Base-by-base conservation (phyloP, 768 basidiomycete species). In the Roridomyces roridus region DNA sequence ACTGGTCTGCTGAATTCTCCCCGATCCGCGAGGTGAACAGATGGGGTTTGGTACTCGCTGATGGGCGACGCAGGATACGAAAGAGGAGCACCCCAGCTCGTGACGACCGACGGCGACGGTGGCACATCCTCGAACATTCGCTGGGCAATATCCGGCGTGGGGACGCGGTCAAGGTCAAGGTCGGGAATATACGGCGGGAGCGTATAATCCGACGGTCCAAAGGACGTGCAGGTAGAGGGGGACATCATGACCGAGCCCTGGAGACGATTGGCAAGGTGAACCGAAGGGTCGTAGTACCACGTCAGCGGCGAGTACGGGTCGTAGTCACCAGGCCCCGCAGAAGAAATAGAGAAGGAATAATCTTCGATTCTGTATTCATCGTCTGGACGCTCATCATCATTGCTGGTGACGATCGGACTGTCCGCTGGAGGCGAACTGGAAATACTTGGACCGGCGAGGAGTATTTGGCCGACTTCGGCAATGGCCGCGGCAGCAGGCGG, bases 261-360 rank as follows among this genome's bases (percentile, higher is more conserved):
- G 42, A 76, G 54, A 8, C 85, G 83, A 47, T 79, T 62, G 20
- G 80, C 84, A 28, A 88, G 63, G 65, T 87, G 84, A 14, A 89
- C 71, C 11, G 88, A 90, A 21, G 76, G 76, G 34, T 77, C 66
- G 37, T 72, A 72, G 55, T 71, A 71, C 58, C 70, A 76, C 10
- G 76, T 74, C 7, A 70, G 47, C 11, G 74, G 69, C 3, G 80
- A 80, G 28, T 75, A 67, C 12, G 73, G 68, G 40, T 78, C 76
- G 46, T 71, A 69, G 45, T 79, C 79, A 28, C 72, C 73, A 20
- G 89, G 90, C n/a, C 90, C 89, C 3, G 71, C 70, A 7, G 89
- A 90, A 8, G 87, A 86, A 23, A 84, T 77, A 9, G 88, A 89
- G 86, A 88, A 92, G 9, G 78, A 66, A 65, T 81, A 92, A 60